A percentile compares a stretch with the other conserved stretches of the same genome.
These are phyloP conservation scores for Psilocybe sp. DNA, from an alignment of 768 basidiomycete genomes.

Conservation along the genomic window DNA sequence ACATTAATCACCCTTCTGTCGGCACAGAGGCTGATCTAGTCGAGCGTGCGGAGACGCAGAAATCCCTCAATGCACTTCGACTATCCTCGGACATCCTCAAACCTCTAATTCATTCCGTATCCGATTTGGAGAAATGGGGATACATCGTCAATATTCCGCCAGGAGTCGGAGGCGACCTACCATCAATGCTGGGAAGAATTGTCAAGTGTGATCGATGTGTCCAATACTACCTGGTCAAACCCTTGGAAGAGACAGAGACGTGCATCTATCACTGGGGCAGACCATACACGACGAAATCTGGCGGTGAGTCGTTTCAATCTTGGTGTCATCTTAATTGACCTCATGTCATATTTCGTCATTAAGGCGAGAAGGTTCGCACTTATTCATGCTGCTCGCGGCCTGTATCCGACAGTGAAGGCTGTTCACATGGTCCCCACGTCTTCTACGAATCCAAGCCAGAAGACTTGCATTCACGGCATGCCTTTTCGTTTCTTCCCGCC, in stretches of 20 bases:
- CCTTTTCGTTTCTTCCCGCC: conserved; percentile 54
- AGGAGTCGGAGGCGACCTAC: conserved; percentile 60
- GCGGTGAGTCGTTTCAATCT: conserved; percentile 45
- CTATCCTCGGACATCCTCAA: conserved; percentile 54
- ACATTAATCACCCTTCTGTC: conserved; percentile 64
- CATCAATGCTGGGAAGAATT: conserved; percentile 59
- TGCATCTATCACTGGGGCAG: conserved; percentile 88
- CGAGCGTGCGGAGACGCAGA: conserved; percentile 52
- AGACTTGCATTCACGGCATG: conserved; percentile 69
- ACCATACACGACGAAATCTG: conserved; percentile 54
- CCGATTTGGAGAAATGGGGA: conserved; percentile 62
- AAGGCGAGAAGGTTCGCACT: conserved; percentile 66
- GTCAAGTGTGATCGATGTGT: conserved; percentile 80
- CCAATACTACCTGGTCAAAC: conserved; percentile 65
- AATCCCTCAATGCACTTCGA: conserved; percentile 48
- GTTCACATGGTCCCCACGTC: conserved; percentile 81
- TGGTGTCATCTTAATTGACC: conserved; percentile 4
- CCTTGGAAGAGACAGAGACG: conserved; percentile 49
- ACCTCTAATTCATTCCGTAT: conserved; percentile 54
- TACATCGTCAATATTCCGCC: conserved; percentile 70
- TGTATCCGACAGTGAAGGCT: conserved; percentile 60
- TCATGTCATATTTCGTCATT: neutral
- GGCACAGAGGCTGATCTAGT: conserved; percentile 70
- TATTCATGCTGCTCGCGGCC: conserved; percentile 80
- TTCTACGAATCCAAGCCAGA: conserved; percentile 76